Conservation (phyloP, 805 yeast species). For the Torulaspora franciscae region DNA sequence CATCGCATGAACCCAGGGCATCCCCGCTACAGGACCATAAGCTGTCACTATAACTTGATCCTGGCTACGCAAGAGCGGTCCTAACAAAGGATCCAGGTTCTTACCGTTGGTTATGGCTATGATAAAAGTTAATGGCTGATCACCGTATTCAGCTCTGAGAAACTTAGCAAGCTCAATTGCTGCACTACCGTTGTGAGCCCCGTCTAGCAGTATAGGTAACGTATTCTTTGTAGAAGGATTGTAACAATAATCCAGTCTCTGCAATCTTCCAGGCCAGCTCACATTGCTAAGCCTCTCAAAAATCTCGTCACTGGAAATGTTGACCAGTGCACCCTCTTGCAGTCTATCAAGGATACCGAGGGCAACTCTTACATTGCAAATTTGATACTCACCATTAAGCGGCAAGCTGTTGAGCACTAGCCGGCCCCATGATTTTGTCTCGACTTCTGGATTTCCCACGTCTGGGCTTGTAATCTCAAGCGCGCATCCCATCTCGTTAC, state of each 20-base stretch:
- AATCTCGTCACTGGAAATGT: slow-evolving; percentile 38
- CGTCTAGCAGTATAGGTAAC: slow-evolving; percentile 57
- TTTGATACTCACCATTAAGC: slow-evolving; percentile 68
- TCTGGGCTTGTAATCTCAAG: slow-evolving; percentile 25
- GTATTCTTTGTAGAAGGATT: slow-evolving; percentile 17
- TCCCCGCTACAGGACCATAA: slow-evolving; percentile 71
- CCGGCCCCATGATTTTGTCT: slow-evolving; percentile 33
- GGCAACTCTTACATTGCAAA: slow-evolving; percentile 64
- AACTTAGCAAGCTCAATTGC: slow-evolving; percentile 65
- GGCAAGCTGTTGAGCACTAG: slow-evolving; percentile 43
- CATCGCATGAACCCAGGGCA: slow-evolving; percentile 85
- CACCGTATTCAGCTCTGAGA: slow-evolving; percentile 35
- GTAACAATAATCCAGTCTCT: slow-evolving; percentile 39
- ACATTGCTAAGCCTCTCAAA: slow-evolving; percentile 51
- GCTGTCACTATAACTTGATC: slow-evolving; percentile 60
- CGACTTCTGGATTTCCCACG: slow-evolving; percentile 10
- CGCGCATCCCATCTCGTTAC: slow-evolving; percentile 33
- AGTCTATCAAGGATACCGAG: slow-evolving; percentile 46
- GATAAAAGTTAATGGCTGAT: slow-evolving; percentile 45
- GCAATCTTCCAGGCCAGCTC: slow-evolving; percentile 86
- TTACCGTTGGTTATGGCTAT: slow-evolving; percentile 77
- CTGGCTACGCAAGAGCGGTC: slow-evolving; percentile 42
- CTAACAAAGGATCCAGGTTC: slow-evolving; percentile 47
- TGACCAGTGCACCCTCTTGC: slow-evolving; percentile 21
- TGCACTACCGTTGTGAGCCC: slow-evolving; percentile 89